Base-by-base conservation (phyloP, 176 grass and related monocot species). In the Juncus inflexus region DNA sequence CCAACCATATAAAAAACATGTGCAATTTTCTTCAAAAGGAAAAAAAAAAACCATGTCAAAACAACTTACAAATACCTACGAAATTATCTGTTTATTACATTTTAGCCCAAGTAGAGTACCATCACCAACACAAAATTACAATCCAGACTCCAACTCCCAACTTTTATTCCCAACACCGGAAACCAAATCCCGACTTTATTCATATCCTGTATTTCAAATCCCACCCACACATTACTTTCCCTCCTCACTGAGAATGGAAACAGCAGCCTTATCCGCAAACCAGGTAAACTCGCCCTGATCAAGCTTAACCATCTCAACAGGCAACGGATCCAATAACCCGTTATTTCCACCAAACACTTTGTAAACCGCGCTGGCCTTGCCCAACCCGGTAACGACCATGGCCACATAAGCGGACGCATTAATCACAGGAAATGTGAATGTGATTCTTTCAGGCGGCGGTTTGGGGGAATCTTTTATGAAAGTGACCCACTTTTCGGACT, bases 391-490 rank as follows among this genome's bases (percentile, higher is more conserved):
- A 77, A 99, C 94, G 52, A 90, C 94, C 79, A 99, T 86, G 13
- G 94, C 85, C 35, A 86, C 50, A 63, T 86, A 92, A 2, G 83
- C 82, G 37, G 94, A 99, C 5, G 94, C 90, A 55, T 99, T 92
- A 67, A 99, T 92, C 15, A 99, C 75, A 0, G 94, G 94, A 8
- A 99, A 84, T 42, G 94, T 99, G 64, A 99, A 90, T 38, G 94
- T 99, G 39, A 99, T 99, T 74, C 94, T 92, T 52, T 86, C 88
- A 0, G 88, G 88, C 19, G 94, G 94, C n/a, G 88, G 94, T 66
- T 99, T 99, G 58, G 94, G 94, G 37, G 94, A 99, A 71, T 99
- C 88, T 83, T 82, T 74, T 77, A 99, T 92, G 69, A 79, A 81
- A 53, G 88, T 92, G 45, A 99, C 88, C 88, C 85, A 99, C 75